Evolutionary conservation across 1,284 basidiomycete genomes (phyloP).

Genomic region (Marasmius fiardii): DNA sequence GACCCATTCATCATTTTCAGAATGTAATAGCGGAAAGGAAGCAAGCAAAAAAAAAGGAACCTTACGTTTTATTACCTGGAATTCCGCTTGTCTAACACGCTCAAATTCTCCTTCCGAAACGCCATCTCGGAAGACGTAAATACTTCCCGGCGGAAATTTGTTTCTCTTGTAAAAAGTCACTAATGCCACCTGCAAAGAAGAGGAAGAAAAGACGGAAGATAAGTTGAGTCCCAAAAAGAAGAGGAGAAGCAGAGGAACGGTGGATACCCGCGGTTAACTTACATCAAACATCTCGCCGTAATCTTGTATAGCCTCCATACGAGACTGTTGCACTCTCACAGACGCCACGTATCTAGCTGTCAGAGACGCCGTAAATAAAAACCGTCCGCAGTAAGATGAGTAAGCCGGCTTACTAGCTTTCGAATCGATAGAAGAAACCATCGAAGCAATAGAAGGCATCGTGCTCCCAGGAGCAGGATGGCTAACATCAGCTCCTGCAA

Average conservation of each 20-base stretch:
- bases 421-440: constrained; percentile 32
- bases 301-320: constrained; percentile 49
- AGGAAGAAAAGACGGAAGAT: no score
- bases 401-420: constrained; percentile 14
- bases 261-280: background rate
- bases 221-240: no score
- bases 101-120: constrained; percentile 38
- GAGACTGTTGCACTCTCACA: constrained; percentile 40
- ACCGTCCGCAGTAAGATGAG: background rate
- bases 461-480: constrained; percentile 33
- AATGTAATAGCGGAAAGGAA: no score
- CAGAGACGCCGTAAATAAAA: background rate
- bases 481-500: constrained; percentile 37
- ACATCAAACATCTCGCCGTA: constrained; percentile 39
- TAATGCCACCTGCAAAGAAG: no score
- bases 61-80: constrained; percentile 26
- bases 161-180: no score
- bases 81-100: constrained; percentile 24
- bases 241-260: background rate
- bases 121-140: constrained; percentile 33
- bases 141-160: constrained; percentile 16
- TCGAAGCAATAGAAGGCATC: constrained; percentile 33
- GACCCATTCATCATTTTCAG: no score
- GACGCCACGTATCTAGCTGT: constrained; percentile 26
- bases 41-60: background rate